phyloP scores from a whole-genome alignment of 1,139 yeast genomes.

The Sugiyamaella paludigena region DNA sequence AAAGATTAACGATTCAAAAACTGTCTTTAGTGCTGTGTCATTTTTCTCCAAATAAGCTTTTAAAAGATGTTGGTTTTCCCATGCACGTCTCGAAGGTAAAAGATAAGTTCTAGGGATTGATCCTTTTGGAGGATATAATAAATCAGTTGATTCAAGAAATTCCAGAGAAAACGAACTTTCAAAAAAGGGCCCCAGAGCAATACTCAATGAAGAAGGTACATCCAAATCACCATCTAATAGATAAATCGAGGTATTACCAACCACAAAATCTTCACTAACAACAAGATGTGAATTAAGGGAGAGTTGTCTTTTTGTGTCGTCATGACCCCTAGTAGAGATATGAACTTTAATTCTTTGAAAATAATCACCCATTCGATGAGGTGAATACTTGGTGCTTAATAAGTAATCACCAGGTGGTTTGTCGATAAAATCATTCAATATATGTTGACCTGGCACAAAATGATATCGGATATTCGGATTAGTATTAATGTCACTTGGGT shows the following conservation, averaged over 20 bases:
- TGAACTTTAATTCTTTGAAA: conserved; percentile 32
- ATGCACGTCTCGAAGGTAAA: conserved; percentile 74
- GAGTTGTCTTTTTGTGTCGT: conserved; percentile 15
- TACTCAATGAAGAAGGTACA: conserved; percentile 52
- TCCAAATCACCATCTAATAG: conserved; percentile 57
- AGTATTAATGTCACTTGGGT: conserved; percentile 32
- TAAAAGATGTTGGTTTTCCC: conserved; percentile 66
- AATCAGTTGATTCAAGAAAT: conserved; percentile 49
- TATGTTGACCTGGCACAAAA: conserved; percentile 54
- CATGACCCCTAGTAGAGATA: conserved; percentile 33
- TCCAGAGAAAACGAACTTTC: conserved; percentile 52
- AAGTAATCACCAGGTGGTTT: conserved; percentile 11
- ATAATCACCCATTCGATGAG: conserved; percentile 44
- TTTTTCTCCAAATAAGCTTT: conserved; percentile 57
- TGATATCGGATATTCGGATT: conserved; percentile 56
- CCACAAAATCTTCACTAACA: conserved; percentile 43
- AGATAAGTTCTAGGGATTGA: conserved; percentile 59
- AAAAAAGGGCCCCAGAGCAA: conserved; percentile 54
- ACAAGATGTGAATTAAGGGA: conserved; percentile 49
- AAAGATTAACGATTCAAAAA: conserved; percentile 60
- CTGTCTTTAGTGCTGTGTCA: conserved; percentile 47
- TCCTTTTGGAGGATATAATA: conserved; percentile 47
- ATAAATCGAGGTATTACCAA: conserved; percentile 63
- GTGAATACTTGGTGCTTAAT: conserved; percentile 36
- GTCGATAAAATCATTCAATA: conserved; percentile 27